Evolutionary conservation across 2,329 filamentous ascomycete genomes (phyloP).

Genomic region (Hortaea werneckii): DNA sequence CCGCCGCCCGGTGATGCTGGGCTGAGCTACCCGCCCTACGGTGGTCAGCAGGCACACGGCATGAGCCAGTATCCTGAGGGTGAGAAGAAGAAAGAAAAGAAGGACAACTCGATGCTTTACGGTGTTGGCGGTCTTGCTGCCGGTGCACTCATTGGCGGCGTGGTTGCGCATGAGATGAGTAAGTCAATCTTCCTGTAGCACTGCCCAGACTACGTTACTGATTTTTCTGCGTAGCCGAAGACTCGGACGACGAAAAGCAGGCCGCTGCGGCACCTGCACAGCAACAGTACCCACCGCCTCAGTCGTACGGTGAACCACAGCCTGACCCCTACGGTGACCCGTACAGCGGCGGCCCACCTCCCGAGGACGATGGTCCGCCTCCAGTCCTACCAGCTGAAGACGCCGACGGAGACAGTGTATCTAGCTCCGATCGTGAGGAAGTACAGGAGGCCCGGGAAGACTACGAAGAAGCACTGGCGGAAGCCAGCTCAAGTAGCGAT

Average conservation of each 20-base stretch:
- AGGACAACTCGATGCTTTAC: not conserved
- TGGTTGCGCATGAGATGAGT: not conserved
- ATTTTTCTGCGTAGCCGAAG: not conserved
- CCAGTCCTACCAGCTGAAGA: not conserved
- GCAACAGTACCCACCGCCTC: not conserved
- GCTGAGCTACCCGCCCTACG: not conserved
- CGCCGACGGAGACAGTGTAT: not conserved
- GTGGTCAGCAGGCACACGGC: not conserved
- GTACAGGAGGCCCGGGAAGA: not conserved
- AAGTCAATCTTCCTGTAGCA: not conserved
- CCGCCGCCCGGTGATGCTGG: not conserved
- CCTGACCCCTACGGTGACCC: not conserved
- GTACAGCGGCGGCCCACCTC: not conserved
- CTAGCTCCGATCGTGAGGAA: not conserved
- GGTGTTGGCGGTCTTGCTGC: not conserved
- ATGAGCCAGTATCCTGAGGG: not conserved
- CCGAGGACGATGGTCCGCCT: not conserved
- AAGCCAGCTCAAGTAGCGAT: not conserved
- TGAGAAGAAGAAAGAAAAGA: not conserved
- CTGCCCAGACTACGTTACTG: not conserved
- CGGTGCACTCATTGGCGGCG: not conserved
- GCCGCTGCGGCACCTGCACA: not conserved
- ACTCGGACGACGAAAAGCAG: not conserved
- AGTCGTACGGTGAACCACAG: not conserved
- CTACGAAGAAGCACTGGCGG: not conserved